These are phyloP conservation scores for Saccharomycopsis selenospora DNA, from an alignment of 805 yeast genomes.

Conservation along the genomic window DNA sequence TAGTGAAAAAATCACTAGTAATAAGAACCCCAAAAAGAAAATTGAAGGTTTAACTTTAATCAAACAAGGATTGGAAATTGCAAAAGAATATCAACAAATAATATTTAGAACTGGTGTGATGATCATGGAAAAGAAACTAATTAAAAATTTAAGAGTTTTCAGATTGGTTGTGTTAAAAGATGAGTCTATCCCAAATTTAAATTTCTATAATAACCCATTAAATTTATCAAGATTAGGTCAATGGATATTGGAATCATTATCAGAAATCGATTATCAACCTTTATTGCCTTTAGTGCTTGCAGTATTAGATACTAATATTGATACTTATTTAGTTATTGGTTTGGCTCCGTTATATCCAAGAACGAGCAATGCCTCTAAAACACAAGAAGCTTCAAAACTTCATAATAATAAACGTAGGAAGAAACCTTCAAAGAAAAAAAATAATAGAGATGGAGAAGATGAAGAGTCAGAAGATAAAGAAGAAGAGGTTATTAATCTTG, in stretches of 20 bases:
- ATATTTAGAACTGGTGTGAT: slow-evolving; percentile 85
- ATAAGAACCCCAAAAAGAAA: slow-evolving; percentile 11
- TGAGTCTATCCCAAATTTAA: slow-evolving; percentile 60
- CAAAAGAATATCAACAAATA: slow-evolving; percentile 75
- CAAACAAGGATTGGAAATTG: slow-evolving; percentile 67
- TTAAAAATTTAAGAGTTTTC: slow-evolving; percentile 73
- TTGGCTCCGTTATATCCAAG: slow-evolving; percentile 74
- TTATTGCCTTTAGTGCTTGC: slow-evolving; percentile 82
- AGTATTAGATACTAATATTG: slow-evolving; percentile 61
- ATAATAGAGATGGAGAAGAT: slow-evolving; percentile 23
- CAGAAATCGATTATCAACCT: slow-evolving; percentile 60
- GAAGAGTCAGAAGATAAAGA: slow-evolving; percentile 24
- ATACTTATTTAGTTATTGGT: slow-evolving; percentile 83
- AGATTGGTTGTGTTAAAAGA: slow-evolving; percentile 84
- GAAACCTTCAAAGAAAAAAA: slow-evolving; percentile 28
- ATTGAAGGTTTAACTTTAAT: slow-evolving; percentile 43
- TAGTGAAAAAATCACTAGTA: slow-evolving; percentile 13
- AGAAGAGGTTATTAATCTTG: slow-evolving; percentile 24
- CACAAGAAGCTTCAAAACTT: slow-evolving; percentile 27
- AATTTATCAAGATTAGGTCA: slow-evolving; percentile 76
- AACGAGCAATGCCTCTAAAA: slow-evolving; percentile 30
- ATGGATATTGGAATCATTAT: slow-evolving; percentile 87
- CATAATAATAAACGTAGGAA: slow-evolving; percentile 11
- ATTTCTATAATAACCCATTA: slow-evolving; percentile 76
- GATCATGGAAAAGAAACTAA: slow-evolving; percentile 72